Base-by-base conservation (phyloP, 176 grass and related monocot species). In the Phyllostachys edulis region DNA sequence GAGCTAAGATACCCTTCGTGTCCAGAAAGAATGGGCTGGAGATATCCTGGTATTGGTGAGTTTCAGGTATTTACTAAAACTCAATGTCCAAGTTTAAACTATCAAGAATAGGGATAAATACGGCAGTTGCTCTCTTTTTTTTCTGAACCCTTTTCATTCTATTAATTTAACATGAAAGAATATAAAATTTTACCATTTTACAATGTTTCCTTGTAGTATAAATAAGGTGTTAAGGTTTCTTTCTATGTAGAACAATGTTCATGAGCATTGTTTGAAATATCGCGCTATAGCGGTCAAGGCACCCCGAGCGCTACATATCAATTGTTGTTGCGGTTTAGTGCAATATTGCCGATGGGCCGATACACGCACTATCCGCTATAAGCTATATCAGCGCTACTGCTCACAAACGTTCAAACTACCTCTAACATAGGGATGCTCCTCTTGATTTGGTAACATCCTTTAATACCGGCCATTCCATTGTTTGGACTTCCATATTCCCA, bases 41-140 rank as follows among this genome's bases (percentile, higher is more conserved):
- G 77, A 85, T 95, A 90, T 80, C 95, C 95, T 85, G 92, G 95
- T 89, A 93, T 95, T 82, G 95, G 95, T 76, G 95, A 98, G 84
- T 98, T 98, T 92, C 95, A 98, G 95, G 92, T 95, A 91, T 84
- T 73, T 74, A 76, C 61, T 69, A 74, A 71, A 74, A 73, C 66
- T 64, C 73, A 71, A 69, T 60, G 65, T 72, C 37, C 38, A 69
- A 67, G 27, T 80, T 71, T 38, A 60, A 82, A 69, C 24, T 38
- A 41, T 67, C 14, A 21, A 76, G 24, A 26, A 21, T 9, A 57
- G 61, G 68, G 42, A 36, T 26, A 59, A 17, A 67, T 67, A 65
- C 11, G 5, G 6, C 3, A 72, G 9, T 29, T 72, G 20, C n/a
- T 26, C n/a, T 49, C 81, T 87, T 26, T 16, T 59, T 21, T 12